Evolutionary conservation across 2,329 filamentous ascomycete genomes (phyloP), one percentile per base, ranked within the genome.

Genomic region (Trichoderma afroharzianum): DNA sequence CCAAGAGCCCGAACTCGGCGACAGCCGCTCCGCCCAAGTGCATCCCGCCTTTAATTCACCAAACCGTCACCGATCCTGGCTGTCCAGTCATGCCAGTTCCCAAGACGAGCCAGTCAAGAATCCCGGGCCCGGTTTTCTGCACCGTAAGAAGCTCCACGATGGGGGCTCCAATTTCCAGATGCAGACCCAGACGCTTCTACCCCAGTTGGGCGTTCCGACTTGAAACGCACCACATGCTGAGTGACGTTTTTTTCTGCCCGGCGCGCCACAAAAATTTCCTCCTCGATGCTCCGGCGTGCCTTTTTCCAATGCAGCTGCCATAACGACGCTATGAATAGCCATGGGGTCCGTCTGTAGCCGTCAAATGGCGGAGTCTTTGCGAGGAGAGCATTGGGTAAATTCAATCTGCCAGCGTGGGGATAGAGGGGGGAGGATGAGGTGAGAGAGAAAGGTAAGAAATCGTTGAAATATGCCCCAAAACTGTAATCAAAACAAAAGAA

Each of bases 141-240:
- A 8, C 53, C 53, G 53, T 63, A 47, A 70, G 59, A 63, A 64
- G 68, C 30, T 70, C 59, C 66, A 61, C 55, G 66, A 59, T 24
- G 64, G 36, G 64, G 64, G 26, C 28, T 30, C 66, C 55, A 68
- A 61, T 68, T 68, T 68, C 66, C 57, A 61, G n/a, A 47, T 68
- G 66, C 66, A 68, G 66, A 61, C 66, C 66, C 36, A 68, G 66
- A 68, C 66, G 36, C 55, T 59, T 59, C 57, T 68, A 61, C 66
- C 66, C 66, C 66, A 68, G 66, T 68, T 61, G 55, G 66, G 66
- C 55, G 66, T 68, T 18, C 55, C 21, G 66, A 68, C 39, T 59
- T 70, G 61, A 70, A 70, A 70, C 57, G 47, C 32, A 58, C 68
- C 68, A 57, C 59, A 30, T 70, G 68, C 68, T 70, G 36, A 63